Conservation (phyloP, 768 basidiomycete genomes). For the Zangia roseola region DNA sequence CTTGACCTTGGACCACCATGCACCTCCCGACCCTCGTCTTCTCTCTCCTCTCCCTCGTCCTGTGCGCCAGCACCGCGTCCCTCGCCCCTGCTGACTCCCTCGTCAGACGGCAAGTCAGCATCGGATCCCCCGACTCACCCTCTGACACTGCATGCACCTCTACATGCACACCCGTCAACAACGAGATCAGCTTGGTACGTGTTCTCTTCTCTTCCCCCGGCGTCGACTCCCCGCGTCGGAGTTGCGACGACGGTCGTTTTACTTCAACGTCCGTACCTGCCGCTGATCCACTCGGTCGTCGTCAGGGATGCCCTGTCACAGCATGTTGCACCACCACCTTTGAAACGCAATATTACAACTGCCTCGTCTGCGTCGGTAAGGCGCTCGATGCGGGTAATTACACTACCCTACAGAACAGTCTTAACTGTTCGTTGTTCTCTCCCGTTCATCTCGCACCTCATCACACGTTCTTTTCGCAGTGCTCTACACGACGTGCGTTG, state of each 20-base stretch:
- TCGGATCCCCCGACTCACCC: constrained; percentile 15
- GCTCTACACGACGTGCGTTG: constrained; percentile 25
- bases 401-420: constrained; percentile 24
- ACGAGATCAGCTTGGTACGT: constrained; percentile 25
- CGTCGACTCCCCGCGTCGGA: constrained; percentile 1
- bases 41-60: constrained; percentile 2
- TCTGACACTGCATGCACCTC: constrained; percentile 22
- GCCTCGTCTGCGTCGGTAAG: constrained; percentile 39
- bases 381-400: constrained; percentile 29
- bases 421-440: constrained; percentile 38
- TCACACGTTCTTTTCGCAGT: constrained; percentile 5
- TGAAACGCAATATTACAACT: constrained; percentile 40
- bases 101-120: constrained; percentile 19
- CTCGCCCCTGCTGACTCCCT: neutral
- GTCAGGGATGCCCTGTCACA: constrained; percentile 28
- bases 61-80: constrained; percentile 1
- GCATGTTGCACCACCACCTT: constrained; percentile 43
- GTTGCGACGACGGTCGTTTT: neutral
- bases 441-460: too few relatives aligned
- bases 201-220: neutral
- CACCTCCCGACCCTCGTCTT: neutral
- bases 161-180: constrained; percentile 22
- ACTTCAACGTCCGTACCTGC: neutral
- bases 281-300: neutral
- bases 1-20: constrained; percentile 14